Conservation (phyloP, 371 early-diverging fungal species). For the Capillidium rhysosporum region DNA sequence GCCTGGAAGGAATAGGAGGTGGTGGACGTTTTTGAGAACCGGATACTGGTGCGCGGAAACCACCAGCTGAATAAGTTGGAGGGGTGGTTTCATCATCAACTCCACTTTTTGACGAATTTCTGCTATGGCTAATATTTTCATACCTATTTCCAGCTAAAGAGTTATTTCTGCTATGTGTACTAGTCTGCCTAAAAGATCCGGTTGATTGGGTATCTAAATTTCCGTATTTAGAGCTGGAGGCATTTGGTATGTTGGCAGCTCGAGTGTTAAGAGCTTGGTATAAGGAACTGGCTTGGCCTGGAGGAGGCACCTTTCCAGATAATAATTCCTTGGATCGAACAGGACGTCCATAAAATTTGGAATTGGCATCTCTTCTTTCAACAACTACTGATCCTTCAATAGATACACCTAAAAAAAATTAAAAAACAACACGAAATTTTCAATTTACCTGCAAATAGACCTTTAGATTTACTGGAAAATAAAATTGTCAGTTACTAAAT, state of each 20-base stretch:
- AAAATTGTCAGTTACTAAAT: background rate
- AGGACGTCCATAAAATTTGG: constrained; percentile 59
- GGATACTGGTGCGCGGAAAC: constrained; percentile 6
- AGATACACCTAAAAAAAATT: constrained; percentile 40
- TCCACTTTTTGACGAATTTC: background rate
- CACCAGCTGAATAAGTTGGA: constrained; percentile 5
- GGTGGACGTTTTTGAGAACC: constrained; percentile 20
- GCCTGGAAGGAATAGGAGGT: constrained; percentile 12
- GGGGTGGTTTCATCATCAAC: background rate
- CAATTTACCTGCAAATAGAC: constrained; percentile 75
- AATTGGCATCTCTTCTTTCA: constrained; percentile 82
- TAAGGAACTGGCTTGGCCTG: constrained; percentile 59
- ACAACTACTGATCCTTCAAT: constrained; percentile 86
- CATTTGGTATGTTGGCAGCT: constrained; percentile 11
- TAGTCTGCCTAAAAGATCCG: background rate
- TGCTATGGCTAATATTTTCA: background rate
- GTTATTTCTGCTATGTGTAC: background rate
- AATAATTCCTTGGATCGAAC: constrained; percentile 66
- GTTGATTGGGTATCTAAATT: background rate
- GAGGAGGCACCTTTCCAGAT: constrained; percentile 48
- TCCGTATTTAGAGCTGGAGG: background rate
- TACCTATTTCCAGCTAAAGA: background rate
- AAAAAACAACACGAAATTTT: background rate
- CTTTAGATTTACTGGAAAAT: constrained; percentile 50
- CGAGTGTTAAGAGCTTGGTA: constrained; percentile 47